Percentiles rank a stretch among this genome's conserved stretches.
Conservation (phyloP, 129 eudicot species). For the Flaveria linearis region DNA sequence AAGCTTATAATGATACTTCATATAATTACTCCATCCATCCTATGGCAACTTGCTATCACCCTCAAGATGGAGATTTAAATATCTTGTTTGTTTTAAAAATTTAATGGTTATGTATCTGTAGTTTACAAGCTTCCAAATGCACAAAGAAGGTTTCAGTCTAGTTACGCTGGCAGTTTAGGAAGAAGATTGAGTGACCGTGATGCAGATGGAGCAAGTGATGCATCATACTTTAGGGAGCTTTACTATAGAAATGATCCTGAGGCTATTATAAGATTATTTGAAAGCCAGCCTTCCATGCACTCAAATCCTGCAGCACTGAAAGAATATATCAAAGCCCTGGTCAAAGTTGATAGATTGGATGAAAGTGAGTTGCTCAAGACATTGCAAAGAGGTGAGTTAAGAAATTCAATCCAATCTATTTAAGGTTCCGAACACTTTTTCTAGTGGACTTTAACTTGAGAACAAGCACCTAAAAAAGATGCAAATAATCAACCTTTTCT, state of each 20-base stretch:
- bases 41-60: background rate
- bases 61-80: background rate
- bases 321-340: slow-evolving; percentile 89
- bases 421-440: background rate
- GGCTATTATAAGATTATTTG: slow-evolving; percentile 75
- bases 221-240: slow-evolving; percentile 60
- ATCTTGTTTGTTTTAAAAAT: background rate
- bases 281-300: slow-evolving; percentile 79
- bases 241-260: slow-evolving; percentile 76
- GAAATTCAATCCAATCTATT: background rate
- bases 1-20: background rate
- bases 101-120: slow-evolving; percentile 25
- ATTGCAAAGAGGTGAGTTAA: slow-evolving; percentile 73
- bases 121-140: slow-evolving; percentile 37
- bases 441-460: background rate
- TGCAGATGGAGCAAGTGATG: slow-evolving; percentile 51
- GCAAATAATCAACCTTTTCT: background rate
- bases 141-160: slow-evolving; percentile 60
- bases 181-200: slow-evolving; percentile 69
- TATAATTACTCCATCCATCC: background rate
- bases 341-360: slow-evolving; percentile 82
- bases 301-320: slow-evolving; percentile 70
- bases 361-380: slow-evolving; percentile 83
- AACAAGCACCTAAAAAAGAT: background rate
- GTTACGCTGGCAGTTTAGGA: slow-evolving; percentile 55